Evolutionary conservation across 257 asterid genomes (phyloP), one percentile per base, ranked within the genome.

Genomic region (Paulownia fortunei): DNA sequence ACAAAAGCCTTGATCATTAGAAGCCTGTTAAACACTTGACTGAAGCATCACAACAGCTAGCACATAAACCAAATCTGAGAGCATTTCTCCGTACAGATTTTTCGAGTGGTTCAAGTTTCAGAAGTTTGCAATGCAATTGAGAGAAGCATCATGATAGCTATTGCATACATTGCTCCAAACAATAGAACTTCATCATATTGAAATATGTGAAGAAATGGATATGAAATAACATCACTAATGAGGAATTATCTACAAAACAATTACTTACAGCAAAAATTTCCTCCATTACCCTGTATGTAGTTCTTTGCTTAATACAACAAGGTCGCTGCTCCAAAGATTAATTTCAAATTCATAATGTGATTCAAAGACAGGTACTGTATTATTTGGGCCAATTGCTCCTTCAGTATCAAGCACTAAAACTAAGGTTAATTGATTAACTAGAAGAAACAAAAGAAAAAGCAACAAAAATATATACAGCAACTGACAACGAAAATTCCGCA

Each of bases 321-420:
- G 26, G 76, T 44, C 18, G 79, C 51, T 69, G 77, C 86, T 76
- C 78, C 81, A 80, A 77, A 72, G 67, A 79, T 60, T 34, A 76
- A 65, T 69, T 76, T 76, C 79, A 77, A 78, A 83, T 65, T 65
- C 75, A 79, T 26, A 56, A 68, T 47, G 64, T 42, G 66, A 51
- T 77, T 66, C 82, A 72, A 72, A 67, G 59, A 73, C 63, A 69
- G 44, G 76, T 78, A 54, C 36, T 65, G 80, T 79, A 85, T 81
- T 86, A 87, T 86, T 84, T 70, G 44, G 76, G 83, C 72, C 69
- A 55, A 79, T 63, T 61, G 76, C 81, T 81, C 81, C 87, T 73
- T 74, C 86, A 74, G 79, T 67, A 83, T 81, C 81, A 51, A 84
- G 76, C 84, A 75, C 90, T 88, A 87, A 76, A 82, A 55, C 87